These are phyloP conservation scores for Xylaria scruposa DNA, from an alignment of 495 filamentous ascomycete genomes.

Conservation along the genomic window DNA sequence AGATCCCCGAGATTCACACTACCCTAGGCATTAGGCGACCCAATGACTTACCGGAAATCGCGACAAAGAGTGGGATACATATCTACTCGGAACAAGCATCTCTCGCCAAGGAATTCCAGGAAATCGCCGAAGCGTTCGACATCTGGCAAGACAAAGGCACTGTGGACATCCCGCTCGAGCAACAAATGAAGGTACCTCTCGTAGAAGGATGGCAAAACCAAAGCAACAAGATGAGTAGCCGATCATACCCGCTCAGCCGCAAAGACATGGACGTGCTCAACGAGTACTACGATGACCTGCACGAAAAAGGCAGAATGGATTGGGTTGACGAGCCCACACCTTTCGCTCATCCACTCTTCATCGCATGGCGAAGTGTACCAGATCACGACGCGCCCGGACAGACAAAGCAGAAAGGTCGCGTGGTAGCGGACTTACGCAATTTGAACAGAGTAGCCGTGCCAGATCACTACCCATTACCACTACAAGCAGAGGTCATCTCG, in stretches of 20 bases:
- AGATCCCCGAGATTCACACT: not conserved
- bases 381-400: not conserved
- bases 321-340: not conserved
- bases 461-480: not conserved
- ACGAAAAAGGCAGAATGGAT: not conserved
- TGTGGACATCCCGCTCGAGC: not conserved
- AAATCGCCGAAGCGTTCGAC: not conserved
- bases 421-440: not conserved
- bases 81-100: not conserved
- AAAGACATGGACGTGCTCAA: not conserved
- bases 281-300: not conserved
- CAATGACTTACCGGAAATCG: not conserved
- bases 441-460: not conserved
- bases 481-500: not conserved
- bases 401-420: not conserved
- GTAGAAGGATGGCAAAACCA: not conserved
- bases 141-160: not conserved
- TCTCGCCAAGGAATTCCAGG: not conserved
- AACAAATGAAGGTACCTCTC: slow-evolving; percentile 3
- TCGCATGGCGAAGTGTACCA: not conserved
- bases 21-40: not conserved
- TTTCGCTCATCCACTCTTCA: not conserved
- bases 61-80: not conserved
- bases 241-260: not conserved
- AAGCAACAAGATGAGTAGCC: not conserved